Conservation (phyloP, 441 rosid species). For the Macaranga tanarius region DNA sequence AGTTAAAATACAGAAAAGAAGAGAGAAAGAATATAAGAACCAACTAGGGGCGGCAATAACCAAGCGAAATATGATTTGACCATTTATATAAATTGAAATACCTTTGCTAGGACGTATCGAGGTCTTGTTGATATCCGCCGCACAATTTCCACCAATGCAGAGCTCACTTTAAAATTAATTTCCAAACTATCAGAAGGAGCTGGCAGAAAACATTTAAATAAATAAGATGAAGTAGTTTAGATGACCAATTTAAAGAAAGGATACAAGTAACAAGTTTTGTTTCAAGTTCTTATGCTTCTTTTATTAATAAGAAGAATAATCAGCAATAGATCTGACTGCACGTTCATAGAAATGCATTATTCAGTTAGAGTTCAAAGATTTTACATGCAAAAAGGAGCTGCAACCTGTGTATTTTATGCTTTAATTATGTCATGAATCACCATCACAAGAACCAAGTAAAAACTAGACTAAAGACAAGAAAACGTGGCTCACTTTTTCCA, state of each 20-base stretch:
- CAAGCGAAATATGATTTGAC: slow-evolving; percentile 1
- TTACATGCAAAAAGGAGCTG: neutral
- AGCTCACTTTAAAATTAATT: slow-evolving; percentile 95
- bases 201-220: slow-evolving; percentile 34
- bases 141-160: slow-evolving; percentile 91
- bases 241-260: neutral
- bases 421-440: neutral
- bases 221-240: slow-evolving; percentile 15
- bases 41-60: neutral
- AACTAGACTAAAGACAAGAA: slow-evolving; percentile 14
- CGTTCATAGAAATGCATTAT: neutral
- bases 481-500: slow-evolving; percentile 62
- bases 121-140: slow-evolving; percentile 74
- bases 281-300: slow-evolving; percentile 1
- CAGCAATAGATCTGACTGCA: neutral
- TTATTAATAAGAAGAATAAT: slow-evolving; percentile 6
- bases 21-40: neutral
- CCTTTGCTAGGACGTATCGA: slow-evolving; percentile 97
- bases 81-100: slow-evolving; percentile 26
- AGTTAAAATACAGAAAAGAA: neutral
- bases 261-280: neutral
- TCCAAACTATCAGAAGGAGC: slow-evolving; percentile 92
- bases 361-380: neutral
- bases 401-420: neutral
- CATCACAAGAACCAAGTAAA: slow-evolving; percentile 9